Percentiles rank a stretch among this genome's conserved stretches.
Conservation (phyloP, 768 basidiomycete species). For the Lactifluus hygrophoroides region DNA sequence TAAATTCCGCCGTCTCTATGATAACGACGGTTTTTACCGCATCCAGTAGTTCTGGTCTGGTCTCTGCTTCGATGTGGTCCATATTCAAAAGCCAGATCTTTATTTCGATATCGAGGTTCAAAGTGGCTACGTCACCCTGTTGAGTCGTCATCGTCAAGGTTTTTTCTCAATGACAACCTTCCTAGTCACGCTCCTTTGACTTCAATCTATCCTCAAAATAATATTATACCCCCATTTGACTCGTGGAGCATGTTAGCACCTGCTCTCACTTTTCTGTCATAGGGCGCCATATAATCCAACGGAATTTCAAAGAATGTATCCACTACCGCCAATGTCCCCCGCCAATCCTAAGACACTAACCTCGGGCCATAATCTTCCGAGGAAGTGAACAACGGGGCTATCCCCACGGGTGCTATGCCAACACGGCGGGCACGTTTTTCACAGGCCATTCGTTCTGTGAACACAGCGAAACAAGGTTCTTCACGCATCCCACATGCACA, state of each 20-base stretch:
- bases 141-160: conserved; percentile 22
- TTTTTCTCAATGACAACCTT: neutral
- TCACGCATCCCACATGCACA: conserved; percentile 21
- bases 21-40: conserved; percentile 72
- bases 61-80: conserved; percentile 68
- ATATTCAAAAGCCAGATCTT: conserved; percentile 61
- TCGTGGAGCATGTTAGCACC: conserved; percentile 13
- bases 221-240: neutral
- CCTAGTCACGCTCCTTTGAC: neutral
- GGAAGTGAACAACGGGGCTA: conserved; percentile 16
- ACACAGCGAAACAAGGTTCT: conserved; percentile 32
- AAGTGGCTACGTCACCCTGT: conserved; percentile 59
- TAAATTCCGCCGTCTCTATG: conserved; percentile 49
- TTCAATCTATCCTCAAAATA: neutral
- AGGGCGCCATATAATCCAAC: neutral
- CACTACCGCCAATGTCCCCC: neutral
- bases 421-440: conserved; percentile 32
- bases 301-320: neutral
- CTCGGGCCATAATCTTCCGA: neutral
- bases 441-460: conserved; percentile 41
- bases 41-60: conserved; percentile 61
- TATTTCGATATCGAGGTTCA: conserved; percentile 48
- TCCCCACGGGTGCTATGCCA: neutral
- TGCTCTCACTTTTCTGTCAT: neutral
- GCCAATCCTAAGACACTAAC: neutral